Conservation (phyloP, 139 green algal species). For the Closterium sp. region DNA sequence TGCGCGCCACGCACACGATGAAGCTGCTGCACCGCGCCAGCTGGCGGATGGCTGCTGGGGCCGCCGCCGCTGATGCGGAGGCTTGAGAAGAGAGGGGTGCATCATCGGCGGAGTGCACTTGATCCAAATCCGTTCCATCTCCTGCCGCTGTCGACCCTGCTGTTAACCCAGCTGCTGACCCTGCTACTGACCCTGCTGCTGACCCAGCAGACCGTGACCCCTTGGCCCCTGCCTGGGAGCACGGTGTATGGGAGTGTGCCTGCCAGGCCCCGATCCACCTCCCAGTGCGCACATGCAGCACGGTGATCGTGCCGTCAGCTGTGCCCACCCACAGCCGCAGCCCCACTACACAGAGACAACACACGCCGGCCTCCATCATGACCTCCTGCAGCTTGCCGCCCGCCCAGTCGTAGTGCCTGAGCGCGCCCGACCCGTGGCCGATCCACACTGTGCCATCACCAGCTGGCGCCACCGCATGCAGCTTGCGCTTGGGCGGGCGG, state of each 20-base stretch:
- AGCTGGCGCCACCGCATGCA: conserved; percentile 17
- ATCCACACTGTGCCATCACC: conserved; percentile 37
- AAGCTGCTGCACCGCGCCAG: conserved; percentile 12
- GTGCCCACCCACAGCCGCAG: conserved; percentile 42
- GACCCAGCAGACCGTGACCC: no score
- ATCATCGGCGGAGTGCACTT: not conserved
- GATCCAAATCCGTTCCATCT: not conserved
- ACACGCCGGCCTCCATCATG: not conserved
- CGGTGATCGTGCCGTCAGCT: conserved; percentile 8
- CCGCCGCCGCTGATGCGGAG: not conserved
- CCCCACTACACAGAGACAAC: conserved; percentile 26
- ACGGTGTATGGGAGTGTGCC: not conserved
- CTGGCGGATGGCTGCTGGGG: not conserved
- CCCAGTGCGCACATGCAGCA: conserved; percentile 16
- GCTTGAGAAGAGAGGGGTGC: not conserved
- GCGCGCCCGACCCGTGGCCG: conserved; percentile 17
- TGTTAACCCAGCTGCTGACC: not conserved
- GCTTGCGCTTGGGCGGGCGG: not conserved
- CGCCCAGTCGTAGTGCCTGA: conserved; percentile 19
- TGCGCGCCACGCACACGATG: conserved; percentile 22
- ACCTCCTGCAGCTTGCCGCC: conserved; percentile 18
- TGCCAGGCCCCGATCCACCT: conserved; percentile 25
- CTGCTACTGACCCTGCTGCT: not conserved
- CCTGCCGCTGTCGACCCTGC: not conserved
- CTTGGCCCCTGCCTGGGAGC: not conserved